Percentiles rank a stretch among this genome's conserved stretches.
Evolutionary conservation across 2,329 filamentous ascomycete species (phyloP).

Genomic region (Endoconidiophora polonica): DNA sequence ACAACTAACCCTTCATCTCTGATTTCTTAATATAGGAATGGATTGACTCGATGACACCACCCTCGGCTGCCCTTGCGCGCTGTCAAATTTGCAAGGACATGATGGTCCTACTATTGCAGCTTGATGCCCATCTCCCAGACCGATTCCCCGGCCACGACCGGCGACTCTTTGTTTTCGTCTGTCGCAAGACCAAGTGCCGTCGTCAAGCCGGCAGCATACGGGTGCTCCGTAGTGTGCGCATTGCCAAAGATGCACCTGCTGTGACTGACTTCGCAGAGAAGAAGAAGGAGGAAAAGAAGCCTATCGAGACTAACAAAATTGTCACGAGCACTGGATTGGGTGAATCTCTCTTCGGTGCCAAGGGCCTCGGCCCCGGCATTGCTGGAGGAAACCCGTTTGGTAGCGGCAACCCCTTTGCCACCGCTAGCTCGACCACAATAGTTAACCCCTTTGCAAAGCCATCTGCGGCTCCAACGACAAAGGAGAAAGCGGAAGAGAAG

Average conservation of each 20-base stretch:
- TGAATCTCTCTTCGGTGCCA: slow-evolving; percentile 53
- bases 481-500: slow-evolving; percentile 2
- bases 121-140: slow-evolving; percentile 80
- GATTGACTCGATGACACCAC: slow-evolving; percentile 54
- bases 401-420: slow-evolving; percentile 38
- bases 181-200: slow-evolving; percentile 60
- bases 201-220: slow-evolving; percentile 70
- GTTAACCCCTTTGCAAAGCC: slow-evolving; percentile 45
- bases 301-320: slow-evolving; percentile 19
- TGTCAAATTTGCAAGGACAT: slow-evolving; percentile 76
- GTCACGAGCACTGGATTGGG: slow-evolving; percentile 32
- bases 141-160: slow-evolving; percentile 76
- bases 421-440: slow-evolving; percentile 17
- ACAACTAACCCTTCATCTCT: background rate
- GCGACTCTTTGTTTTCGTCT: slow-evolving; percentile 73
- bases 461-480: slow-evolving; percentile 6
- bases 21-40: slow-evolving; percentile 44
- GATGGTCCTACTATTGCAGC: slow-evolving; percentile 73
- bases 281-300: slow-evolving; percentile 22
- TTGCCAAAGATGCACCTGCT: slow-evolving; percentile 27
- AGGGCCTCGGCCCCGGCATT: slow-evolving; percentile 23
- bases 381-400: slow-evolving; percentile 36
- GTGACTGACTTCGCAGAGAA: slow-evolving; percentile 16
- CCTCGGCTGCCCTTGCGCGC: slow-evolving; percentile 60
- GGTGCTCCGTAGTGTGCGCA: slow-evolving; percentile 50